Base-by-base conservation (phyloP, 805 yeast species). In the Candida sakaeoensis region DNA sequence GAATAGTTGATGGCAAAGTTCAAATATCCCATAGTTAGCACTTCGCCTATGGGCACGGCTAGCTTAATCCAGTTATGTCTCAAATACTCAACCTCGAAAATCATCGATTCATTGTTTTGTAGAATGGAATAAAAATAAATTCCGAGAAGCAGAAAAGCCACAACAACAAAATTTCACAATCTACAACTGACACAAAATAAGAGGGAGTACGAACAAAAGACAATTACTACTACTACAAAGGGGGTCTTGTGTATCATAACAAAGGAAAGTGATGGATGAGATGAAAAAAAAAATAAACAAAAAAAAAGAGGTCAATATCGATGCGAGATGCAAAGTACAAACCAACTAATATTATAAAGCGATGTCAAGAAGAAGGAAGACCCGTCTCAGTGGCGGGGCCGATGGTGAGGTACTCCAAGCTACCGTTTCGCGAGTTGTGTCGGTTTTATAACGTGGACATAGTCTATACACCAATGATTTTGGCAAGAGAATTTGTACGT, bases 361-460 rank as follows among this genome's bases (percentile, higher is more conserved):
- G 48, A 10, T 50, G 52, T 34, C 52, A 47, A 29, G 28, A 43
- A 9, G 47, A 61, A 9, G 58, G 60, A 6, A 50, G 68, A 32
- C 71, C 72, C 2, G 70, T 67, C 1, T 60, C 54, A 36, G 53
- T 68, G 10, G 73, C 71, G 3, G 99, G 98, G 0, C 99, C 99
- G 4, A 93, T 93, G 99, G 99, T 93, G 1, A 69, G 99, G 37
- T 93, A 93, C 67, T 87, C 96, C 1, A 91, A 93, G 59, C 72
- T 93, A 31, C 96, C 98, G 2, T 91, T 93, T 55, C 72, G 99
- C 38, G 85, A 86, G 43, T 66, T 86, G 5, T 80, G 66, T 5
- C 54, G 96, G 23, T 80, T 80, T 27, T 86, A 80, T 57, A 70
- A 75, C 39, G 78, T 82, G 33, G 95, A 89, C 56, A 81, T 91